These are phyloP conservation scores for Spencermartinsiella europaea DNA, from an alignment of 805 yeast genomes.

Conservation along the genomic window DNA sequence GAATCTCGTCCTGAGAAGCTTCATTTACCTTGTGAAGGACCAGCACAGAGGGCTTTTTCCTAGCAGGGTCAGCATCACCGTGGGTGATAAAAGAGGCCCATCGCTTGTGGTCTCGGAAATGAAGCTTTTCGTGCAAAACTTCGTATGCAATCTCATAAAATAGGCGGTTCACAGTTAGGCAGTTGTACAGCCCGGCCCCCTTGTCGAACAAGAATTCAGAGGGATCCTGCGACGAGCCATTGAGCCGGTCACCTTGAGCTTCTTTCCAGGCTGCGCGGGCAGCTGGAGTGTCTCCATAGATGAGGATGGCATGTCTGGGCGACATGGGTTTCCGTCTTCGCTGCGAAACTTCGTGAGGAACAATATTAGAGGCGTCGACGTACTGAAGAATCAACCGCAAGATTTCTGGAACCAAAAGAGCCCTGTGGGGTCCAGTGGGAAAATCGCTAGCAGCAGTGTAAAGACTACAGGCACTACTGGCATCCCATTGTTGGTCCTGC, in stretches of 20 bases:
- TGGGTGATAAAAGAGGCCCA: constrained; percentile 39
- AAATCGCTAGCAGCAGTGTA: background rate
- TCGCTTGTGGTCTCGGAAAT: constrained; percentile 46
- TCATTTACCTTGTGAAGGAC: constrained; percentile 62
- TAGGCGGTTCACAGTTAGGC: constrained; percentile 61
- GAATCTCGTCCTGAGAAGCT: constrained; percentile 50
- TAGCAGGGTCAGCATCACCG: constrained; percentile 1
- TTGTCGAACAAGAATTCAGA: constrained; percentile 7
- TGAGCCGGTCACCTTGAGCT: constrained; percentile 17
- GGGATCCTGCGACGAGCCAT: background rate
- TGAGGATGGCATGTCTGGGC: constrained; percentile 59
- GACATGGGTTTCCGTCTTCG: constrained; percentile 65
- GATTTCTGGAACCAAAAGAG: constrained; percentile 75
- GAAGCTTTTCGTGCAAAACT: constrained; percentile 50
- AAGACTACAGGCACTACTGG: background rate
- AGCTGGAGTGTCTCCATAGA: constrained; percentile 49
- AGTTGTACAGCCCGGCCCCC: constrained; percentile 41
- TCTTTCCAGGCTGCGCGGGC: constrained; percentile 45
- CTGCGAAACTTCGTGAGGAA: constrained; percentile 61
- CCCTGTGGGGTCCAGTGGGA: constrained; percentile 29
- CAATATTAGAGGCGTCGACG: constrained; percentile 50
- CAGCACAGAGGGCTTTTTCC: constrained; percentile 37
- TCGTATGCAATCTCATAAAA: constrained; percentile 57
- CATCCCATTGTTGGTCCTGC: background rate
- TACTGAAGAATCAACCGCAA: constrained; percentile 52